Base-by-base conservation (phyloP, 371 early-diverging fungal species). In the Sanchytrium tribonematis region DNA sequence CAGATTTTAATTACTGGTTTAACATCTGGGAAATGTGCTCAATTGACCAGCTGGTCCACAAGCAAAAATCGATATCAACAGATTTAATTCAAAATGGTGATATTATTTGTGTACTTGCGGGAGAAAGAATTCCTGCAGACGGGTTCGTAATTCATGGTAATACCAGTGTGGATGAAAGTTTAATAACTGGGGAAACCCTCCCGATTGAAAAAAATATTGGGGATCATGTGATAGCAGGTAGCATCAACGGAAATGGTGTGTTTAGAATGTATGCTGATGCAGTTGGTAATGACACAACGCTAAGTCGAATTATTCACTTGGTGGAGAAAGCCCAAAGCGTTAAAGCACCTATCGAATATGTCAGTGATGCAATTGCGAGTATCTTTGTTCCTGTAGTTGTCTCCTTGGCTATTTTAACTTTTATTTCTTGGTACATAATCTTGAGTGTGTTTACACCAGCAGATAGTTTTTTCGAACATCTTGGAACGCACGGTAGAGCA, bases 111-210 rank as follows among this genome's bases (percentile, higher is more conserved):
- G 80, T 94, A 48, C 76, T 90, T 1, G 94, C 97, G 0, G 93
- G 94, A 29, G 93, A 94, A 74, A 88, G 89, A 69, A 78, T 96
- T 30, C 92, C 96, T 1, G 84, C 90, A 0, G 99, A 99, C 75
- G 96, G 93, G n/a, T 72, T 80, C 0, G 79, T 99, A 2, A 75
- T 85, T n/a, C 78, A 76, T 17, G 98, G 99, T 1, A 68, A 78
- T 5, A 85, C 91, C 1, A 80, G 84, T 30, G 83, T 97, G 2
- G 97, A 98, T 78, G 99, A 98, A 78, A 88, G 92, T 69, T 89
- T 97, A 79, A 85, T 99, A 0, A 98, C 99, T 0, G 99, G 98
- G 32, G 99, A 99, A 77, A 84, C 88, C 17, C 77, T 90, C 28
- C 90, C 95, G 0, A 87, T 98, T 30, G 70, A 67, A 72, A 98